Evolutionary conservation across 805 yeast genomes (phyloP), one percentile per base, ranked within the genome.

Genomic region (Hagleromyces aurorensis): DNA sequence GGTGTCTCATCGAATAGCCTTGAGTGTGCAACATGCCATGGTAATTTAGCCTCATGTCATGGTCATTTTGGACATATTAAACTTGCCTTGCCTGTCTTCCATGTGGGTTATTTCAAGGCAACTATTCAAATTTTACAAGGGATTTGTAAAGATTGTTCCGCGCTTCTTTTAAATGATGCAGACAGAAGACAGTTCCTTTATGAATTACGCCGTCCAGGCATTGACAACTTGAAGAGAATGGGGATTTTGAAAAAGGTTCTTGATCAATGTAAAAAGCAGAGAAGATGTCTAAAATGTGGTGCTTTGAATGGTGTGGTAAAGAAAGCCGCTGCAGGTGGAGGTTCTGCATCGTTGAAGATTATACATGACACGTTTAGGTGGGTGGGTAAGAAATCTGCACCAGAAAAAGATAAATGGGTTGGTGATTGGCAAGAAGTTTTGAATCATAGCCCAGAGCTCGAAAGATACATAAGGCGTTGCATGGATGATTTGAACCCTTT

Each of bases 21-120:
- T 10, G 93, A 81, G 52, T 91, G 99, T 65, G 56, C 72, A 9
- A 93, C 97, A 1, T 91, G 99, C 61, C 84, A 75, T 46, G 97
- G 97, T 3, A 75, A 76, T 44, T 62, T 91, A 41, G 94, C 95
- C 0, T 72, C 94, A 2, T 91, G 99, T 57, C 96, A 89, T 61
- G 99, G 99, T 35, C 99, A 91, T 62, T 91, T 91, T 56, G 99
- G 99, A 23, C 96, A 93, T 50, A 73, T 91, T 40, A 74, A 84
- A 48, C 68, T 91, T 30, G 95, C 97, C 0, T 64, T 91, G 25
- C 99, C 99, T 1, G 97, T 87, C 9, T 91, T 89, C 62, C 98
- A 91, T 52, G 91, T 91, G 26, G 99, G 99, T 12, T 91, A 87
- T 57, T 91, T 91, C 69, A 89, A 89, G 55, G 78, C 87, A 23